Conservation (phyloP, 129 eudicot genomes). For the Pittosporum tobira region DNA sequence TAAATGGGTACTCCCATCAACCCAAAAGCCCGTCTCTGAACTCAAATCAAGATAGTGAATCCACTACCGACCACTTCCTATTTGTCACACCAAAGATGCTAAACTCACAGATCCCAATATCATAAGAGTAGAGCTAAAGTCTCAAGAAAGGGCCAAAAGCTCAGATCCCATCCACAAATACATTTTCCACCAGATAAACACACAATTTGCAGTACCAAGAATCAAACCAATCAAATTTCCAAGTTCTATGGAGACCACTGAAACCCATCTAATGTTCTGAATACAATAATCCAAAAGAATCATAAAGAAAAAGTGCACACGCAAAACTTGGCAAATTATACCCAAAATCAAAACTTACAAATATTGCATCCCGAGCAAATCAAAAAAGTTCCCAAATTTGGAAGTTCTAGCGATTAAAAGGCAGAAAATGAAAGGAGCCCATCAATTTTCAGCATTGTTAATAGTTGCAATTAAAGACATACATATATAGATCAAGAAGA, state of each 20-base stretch:
- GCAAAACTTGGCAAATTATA: not conserved
- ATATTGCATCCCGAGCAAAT: not conserved
- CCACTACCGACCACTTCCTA: too few relatives aligned
- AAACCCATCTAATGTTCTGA: too few relatives aligned
- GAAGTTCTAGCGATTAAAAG: too few relatives aligned
- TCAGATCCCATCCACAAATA: not conserved
- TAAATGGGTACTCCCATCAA: too few relatives aligned
- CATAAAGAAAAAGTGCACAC: not conserved
- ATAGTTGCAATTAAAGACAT: not conserved
- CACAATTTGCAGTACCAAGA: not conserved
- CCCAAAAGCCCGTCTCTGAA: too few relatives aligned
- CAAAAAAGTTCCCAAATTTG: not conserved
- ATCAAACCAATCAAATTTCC: not conserved
- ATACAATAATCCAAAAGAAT: not conserved
- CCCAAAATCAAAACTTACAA: not conserved
- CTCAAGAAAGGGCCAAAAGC: not conserved
- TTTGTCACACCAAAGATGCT: too few relatives aligned
- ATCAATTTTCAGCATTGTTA: not conserved
- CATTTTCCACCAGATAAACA: not conserved
- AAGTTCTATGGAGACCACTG: not conserved
- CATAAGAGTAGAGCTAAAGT: not conserved
- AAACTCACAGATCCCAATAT: too few relatives aligned
- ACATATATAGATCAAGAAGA: slow-evolving; percentile 8
- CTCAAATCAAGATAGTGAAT: too few relatives aligned
- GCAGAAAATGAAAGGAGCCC: not conserved